Evolutionary conservation across 805 yeast genomes (phyloP), one percentile per base, ranked within the genome.

Genomic region (Wickerhamomyces hampshirensis): DNA sequence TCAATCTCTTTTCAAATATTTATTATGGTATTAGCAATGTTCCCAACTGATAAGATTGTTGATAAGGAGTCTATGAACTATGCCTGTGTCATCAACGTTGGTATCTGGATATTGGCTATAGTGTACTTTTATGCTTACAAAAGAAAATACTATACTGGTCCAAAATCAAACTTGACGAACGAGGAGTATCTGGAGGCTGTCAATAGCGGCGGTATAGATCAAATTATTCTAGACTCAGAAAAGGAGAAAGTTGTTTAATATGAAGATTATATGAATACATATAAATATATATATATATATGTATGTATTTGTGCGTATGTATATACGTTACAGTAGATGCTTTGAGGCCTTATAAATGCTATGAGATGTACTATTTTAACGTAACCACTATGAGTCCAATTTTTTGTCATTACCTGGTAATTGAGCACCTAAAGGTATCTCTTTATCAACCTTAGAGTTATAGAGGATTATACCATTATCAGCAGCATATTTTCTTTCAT

Each of bases 51-150:
- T 12, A 57, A 55, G 46, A 37, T 40, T n/a, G 48, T 55, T 3
- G 49, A 49, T 12, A 65, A 63, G 34, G 58, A 60, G 0, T 59
- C 72, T 7, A 83, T 84, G 93, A 84, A 84, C 58, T 84, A 82
- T 53, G 77, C 88, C 2, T 70, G 72, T 48, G 85, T 76, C 5
- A 75, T 82, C 43, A 78, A 75, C 27, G 73, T 75, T 15, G 80
- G 80, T 27, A 69, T 75, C n/a, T 77, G 84, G 83, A 41, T 74
- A 4, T 63, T 79, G 18, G 65, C 83, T 1, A 51, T 68, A 37
- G 34, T 70, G 0, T 80, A 78, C 53, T 80, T 71, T 60, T 65
- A 57, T 33, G 53, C 64, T 3, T 69, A 69, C 47, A 82, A 78
- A 14, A 70, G 69, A 43, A 74, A 68, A 44, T 59, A 65, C 50